A percentile compares a stretch with the other conserved stretches of the same genome.
These are phyloP conservation scores for Austroboletus rostrupii DNA, from an alignment of 1,284 basidiomycete species.

Conservation along the genomic window DNA sequence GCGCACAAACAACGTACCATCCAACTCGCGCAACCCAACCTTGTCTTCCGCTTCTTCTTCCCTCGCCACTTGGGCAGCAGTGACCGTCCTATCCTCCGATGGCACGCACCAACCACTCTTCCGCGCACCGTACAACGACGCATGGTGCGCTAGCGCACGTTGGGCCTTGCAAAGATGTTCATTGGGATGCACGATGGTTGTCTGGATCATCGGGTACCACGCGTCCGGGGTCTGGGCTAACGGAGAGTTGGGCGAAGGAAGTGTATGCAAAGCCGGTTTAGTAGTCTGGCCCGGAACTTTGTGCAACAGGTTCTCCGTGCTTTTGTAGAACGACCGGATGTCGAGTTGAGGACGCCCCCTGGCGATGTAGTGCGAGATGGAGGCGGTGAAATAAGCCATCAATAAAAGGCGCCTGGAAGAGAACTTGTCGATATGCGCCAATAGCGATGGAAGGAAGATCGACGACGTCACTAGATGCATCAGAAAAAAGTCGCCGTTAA, in stretches of 20 bases:
- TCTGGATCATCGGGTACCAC: conserved; percentile 49
- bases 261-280: conserved; percentile 31
- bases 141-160: conserved; percentile 52
- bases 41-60: conserved; percentile 25
- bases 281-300: conserved; percentile 32
- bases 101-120: conserved; percentile 26
- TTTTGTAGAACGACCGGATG: conserved; percentile 35
- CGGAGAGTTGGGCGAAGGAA: conserved; percentile 30
- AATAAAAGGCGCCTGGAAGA: conserved; percentile 34
- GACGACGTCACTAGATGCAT: conserved; percentile 47
- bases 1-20: conserved; percentile 55
- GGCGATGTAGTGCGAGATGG: conserved; percentile 35
- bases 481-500: conserved; percentile 42
- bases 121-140: conserved; percentile 42
- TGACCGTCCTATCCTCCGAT: conserved; percentile 11
- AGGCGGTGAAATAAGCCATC: conserved; percentile 36
- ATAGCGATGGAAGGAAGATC: conserved; percentile 38
- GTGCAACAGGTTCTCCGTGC: conserved; percentile 18
- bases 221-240: conserved; percentile 40
- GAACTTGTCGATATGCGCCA: conserved; percentile 27
- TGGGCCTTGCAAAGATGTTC: conserved; percentile 60
- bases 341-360: conserved; percentile 37
- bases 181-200: conserved; percentile 40
- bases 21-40: conserved; percentile 21
- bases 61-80: conserved; percentile 15